Evolutionary conservation across 805 yeast species (phyloP).

Genomic region (Lipomyces sp.): DNA sequence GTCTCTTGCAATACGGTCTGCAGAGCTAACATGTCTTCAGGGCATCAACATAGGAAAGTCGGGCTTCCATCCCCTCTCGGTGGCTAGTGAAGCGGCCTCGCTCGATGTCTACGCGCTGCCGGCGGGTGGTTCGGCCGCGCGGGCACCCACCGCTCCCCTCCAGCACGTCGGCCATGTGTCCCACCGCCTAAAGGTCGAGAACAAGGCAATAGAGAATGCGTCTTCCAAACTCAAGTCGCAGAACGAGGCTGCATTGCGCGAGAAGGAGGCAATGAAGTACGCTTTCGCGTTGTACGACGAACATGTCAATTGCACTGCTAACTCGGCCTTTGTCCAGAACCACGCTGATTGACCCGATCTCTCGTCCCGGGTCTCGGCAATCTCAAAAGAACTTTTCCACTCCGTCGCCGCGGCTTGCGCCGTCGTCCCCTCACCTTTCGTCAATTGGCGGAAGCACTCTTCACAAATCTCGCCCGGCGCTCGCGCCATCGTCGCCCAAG

Average conservation of each 20-base stretch:
- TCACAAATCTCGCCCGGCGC: slow-evolving; percentile 12
- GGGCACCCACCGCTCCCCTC: neutral
- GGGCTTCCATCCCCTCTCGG: slow-evolving; percentile 8
- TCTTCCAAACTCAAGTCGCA: slow-evolving; percentile 28
- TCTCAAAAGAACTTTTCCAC: slow-evolving; percentile 5
- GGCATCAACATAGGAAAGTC: slow-evolving; percentile 16
- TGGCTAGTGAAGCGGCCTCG: slow-evolving; percentile 13
- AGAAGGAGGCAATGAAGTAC: slow-evolving; percentile 16
- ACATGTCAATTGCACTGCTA: too few species aligned
- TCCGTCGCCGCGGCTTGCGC: slow-evolving; percentile 20
- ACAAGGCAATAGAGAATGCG: slow-evolving; percentile 8
- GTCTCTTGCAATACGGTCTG: neutral
- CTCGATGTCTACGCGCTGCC: slow-evolving; percentile 11
- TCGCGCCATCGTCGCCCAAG: slow-evolving; percentile 29
- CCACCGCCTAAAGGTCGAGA: slow-evolving; percentile 29
- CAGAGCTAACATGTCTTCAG: slow-evolving; percentile 1
- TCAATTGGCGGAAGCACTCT: neutral
- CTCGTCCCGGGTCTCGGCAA: neutral
- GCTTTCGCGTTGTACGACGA: neutral
- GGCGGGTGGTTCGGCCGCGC: neutral
- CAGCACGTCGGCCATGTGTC: slow-evolving; percentile 29
- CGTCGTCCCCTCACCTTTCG: slow-evolving; percentile 25
- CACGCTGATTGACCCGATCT: slow-evolving; percentile 11
- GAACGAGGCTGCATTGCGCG: slow-evolving; percentile 17
- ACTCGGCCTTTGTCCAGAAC: slow-evolving; percentile 3